phyloP scores from a whole-genome alignment of 2,329 filamentous ascomycete species.

The Phaeomoniella chlamydospora region DNA sequence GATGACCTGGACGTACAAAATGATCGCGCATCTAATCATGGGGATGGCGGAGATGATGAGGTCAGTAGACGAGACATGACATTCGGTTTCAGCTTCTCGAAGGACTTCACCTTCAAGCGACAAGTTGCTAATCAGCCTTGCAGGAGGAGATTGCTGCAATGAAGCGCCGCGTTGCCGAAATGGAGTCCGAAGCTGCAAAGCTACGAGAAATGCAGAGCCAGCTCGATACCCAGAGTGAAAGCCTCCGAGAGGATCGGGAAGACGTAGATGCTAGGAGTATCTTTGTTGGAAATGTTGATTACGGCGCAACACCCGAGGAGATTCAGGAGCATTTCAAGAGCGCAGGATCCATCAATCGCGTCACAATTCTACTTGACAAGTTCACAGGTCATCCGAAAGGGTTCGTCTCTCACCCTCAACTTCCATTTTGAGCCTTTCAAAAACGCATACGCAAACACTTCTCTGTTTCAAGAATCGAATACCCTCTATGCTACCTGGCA shows the following conservation, averaged over 20 bases:
- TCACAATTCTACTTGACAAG: conserved; percentile 95
- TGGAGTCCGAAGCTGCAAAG: conserved; percentile 80
- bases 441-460: conserved; percentile 7
- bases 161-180: conserved; percentile 76
- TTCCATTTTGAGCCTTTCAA: conserved; percentile 7
- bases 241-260: conserved; percentile 81
- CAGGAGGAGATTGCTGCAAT: conserved; percentile 73
- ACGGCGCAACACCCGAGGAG: conserved; percentile 91
- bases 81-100: no score
- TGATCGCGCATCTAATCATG: conserved; percentile 21
- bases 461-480: conserved; percentile 2
- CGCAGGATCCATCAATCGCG: conserved; percentile 92
- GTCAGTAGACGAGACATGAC: conserved; percentile 17
- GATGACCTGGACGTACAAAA: conserved; percentile 21
- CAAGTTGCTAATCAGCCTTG: background rate
- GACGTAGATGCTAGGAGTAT: conserved; percentile 91
- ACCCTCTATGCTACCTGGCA: conserved; percentile 40
- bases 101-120: no score
- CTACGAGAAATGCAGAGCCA: conserved; percentile 75
- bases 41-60: conserved; percentile 29
- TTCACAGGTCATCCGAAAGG: conserved; percentile 99
- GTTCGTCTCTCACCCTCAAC: conserved; percentile 39
- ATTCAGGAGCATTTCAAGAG: conserved; percentile 97
- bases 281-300: conserved; percentile 98
- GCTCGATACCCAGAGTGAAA: conserved; percentile 72